A percentile compares a stretch with the other conserved stretches of the same genome.
phyloP scores from a whole-genome alignment of 2,329 filamentous ascomycete species.

The Phyllosticta capitalensis region DNA sequence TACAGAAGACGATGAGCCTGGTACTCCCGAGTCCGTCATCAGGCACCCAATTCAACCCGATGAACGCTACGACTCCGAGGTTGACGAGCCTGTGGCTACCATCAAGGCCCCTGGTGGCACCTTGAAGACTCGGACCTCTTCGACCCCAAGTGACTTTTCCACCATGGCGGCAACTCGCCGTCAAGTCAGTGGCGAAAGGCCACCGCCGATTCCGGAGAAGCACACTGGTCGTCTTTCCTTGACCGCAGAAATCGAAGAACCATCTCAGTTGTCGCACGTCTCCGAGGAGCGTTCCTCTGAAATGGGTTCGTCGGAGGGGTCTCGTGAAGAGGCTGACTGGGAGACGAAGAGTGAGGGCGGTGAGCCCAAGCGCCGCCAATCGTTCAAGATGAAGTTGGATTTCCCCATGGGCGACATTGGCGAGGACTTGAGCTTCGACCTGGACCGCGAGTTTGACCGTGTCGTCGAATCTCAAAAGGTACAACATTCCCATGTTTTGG shows the following conservation, averaged over 20 bases:
- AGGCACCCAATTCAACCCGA: conserved; percentile 54
- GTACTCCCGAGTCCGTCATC: conserved; percentile 84
- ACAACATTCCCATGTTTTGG: conserved; percentile 31
- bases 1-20: conserved; percentile 44
- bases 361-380: conserved; percentile 21
- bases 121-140: conserved; percentile 79
- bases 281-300: conserved; percentile 17
- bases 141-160: conserved; percentile 73
- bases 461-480: conserved; percentile 98
- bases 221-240: conserved; percentile 30
- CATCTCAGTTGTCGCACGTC: conserved; percentile 1
- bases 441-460: conserved; percentile 87
- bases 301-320: conserved; percentile 16
- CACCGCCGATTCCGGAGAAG: conserved; percentile 31
- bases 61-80: conserved; percentile 27
- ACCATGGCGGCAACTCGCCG: conserved; percentile 81
- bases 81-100: conserved; percentile 77
- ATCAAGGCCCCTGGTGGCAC: conserved; percentile 81
- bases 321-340: conserved; percentile 22
- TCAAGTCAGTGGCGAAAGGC: conserved; percentile 67
- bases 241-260: conserved; percentile 10
- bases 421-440: conserved; percentile 69
- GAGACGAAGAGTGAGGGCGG: conserved; percentile 14
- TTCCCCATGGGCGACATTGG: conserved; percentile 64
- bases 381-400: conserved; percentile 57